phyloP scores from a whole-genome alignment of 1,284 basidiomycete genomes.

The Sporisorium iseilematis-ciliati region DNA sequence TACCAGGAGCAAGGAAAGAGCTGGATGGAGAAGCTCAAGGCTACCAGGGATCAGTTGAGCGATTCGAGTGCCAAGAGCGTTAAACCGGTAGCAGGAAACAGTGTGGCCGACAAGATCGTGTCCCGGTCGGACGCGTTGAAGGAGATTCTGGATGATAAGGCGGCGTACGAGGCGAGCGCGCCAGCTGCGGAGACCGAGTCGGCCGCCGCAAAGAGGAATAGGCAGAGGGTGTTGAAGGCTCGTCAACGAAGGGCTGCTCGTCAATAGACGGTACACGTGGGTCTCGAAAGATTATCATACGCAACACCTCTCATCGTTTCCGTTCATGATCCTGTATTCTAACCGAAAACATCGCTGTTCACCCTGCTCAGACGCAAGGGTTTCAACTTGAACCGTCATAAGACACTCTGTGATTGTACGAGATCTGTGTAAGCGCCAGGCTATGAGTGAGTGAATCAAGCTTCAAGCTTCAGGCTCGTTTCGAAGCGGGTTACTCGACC shows the following conservation, averaged over 20 bases:
- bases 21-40: slow-evolving; percentile 46
- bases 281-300: not conserved
- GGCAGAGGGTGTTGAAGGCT: slow-evolving; percentile 37
- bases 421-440: not conserved
- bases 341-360: not conserved
- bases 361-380: not conserved
- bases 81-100: slow-evolving; percentile 12
- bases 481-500: slow-evolving; percentile 22
- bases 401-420: not conserved
- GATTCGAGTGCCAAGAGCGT: slow-evolving; percentile 14
- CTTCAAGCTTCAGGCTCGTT: slow-evolving; percentile 6
- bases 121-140: slow-evolving; percentile 37
- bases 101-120: not conserved
- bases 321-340: slow-evolving; percentile 18
- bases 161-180: slow-evolving; percentile 23
- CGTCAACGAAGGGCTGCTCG: slow-evolving; percentile 44
- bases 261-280: slow-evolving; percentile 11
- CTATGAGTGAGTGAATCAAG: not conserved
- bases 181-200: slow-evolving; percentile 1
- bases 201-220: slow-evolving; percentile 21
- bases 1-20: slow-evolving; percentile 34
- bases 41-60: slow-evolving; percentile 17
- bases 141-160: slow-evolving; percentile 46
- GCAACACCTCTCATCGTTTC: slow-evolving; percentile 6
- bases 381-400: not conserved